Conservation (phyloP, 1,284 basidiomycete species). For the Phellinidium pouzarii region DNA sequence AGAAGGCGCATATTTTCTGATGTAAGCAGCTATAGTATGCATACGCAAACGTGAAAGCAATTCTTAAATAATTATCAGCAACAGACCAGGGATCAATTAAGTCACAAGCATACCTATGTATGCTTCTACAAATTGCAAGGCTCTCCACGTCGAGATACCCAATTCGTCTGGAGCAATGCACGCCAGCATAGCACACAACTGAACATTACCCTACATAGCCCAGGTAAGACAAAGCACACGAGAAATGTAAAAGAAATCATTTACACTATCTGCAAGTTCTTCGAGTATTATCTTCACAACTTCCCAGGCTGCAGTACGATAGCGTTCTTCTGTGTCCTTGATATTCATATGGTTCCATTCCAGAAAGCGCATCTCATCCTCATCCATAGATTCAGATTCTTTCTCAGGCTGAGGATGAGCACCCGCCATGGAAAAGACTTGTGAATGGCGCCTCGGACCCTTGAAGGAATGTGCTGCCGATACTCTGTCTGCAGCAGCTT, state of each 20-base stretch:
- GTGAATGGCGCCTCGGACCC: slow-evolving; percentile 10
- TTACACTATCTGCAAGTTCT: slow-evolving; percentile 54
- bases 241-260: background rate
- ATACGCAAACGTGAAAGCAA: slow-evolving; percentile 52
- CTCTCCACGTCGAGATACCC: slow-evolving; percentile 35
- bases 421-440: slow-evolving; percentile 7
- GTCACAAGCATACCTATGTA: slow-evolving; percentile 52
- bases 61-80: slow-evolving; percentile 35
- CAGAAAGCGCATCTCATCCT: slow-evolving; percentile 28
- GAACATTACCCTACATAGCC: slow-evolving; percentile 56
- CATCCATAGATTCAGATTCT: slow-evolving; percentile 25
- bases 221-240: background rate
- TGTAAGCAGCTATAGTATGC: slow-evolving; percentile 58
- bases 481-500: slow-evolving; percentile 4
- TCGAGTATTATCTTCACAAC: slow-evolving; percentile 52
- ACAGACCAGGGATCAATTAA: background rate
- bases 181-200: slow-evolving; percentile 66
- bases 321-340: slow-evolving; percentile 42
- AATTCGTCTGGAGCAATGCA: slow-evolving; percentile 55
- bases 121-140: slow-evolving; percentile 53
- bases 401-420: slow-evolving; percentile 6
- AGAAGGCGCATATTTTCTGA: slow-evolving; percentile 53
- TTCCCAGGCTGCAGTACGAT: slow-evolving; percentile 49
- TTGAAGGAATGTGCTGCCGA: slow-evolving; percentile 11
- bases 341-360: slow-evolving; percentile 32